These are phyloP conservation scores for Euryodendron excelsum DNA, from an alignment of 148 eudicot genomes.

Conservation along the genomic window DNA sequence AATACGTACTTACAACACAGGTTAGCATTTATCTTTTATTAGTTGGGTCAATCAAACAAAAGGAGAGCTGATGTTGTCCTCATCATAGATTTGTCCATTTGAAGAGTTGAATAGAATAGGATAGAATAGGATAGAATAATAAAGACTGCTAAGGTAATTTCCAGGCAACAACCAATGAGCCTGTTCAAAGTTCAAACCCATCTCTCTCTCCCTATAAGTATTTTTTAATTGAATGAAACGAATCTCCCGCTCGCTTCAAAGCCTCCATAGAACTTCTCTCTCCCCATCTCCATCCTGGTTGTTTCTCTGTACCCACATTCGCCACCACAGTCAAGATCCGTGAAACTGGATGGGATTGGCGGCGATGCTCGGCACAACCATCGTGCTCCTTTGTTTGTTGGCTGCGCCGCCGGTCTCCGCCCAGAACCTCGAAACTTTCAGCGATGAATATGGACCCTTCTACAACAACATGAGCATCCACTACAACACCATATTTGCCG, in stretches of 20 bases:
- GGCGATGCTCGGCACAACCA: not conserved
- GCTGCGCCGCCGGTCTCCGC: slow-evolving; percentile 6
- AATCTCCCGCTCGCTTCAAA: no score
- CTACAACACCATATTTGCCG: slow-evolving; percentile 7
- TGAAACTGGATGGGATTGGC: not conserved
- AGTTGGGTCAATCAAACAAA: no score
- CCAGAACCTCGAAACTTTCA: slow-evolving; percentile 6
- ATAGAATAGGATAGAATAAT: no score
- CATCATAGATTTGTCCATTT: no score
- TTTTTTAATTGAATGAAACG: not conserved
- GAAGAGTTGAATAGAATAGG: no score
- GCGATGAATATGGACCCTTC: slow-evolving; percentile 34
- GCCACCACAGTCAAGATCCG: not conserved
- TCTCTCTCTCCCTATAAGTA: not conserved
- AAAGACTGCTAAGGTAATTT: not conserved
- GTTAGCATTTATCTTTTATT: no score
- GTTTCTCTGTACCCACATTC: not conserved
- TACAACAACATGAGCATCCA: slow-evolving; percentile 25
- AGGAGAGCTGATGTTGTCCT: no score
- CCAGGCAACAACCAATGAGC: not conserved
- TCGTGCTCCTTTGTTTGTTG: slow-evolving; percentile 13
- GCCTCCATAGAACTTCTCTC: no score
- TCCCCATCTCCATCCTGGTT: not conserved
- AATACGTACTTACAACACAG: no score
- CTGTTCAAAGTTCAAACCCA: not conserved